Base-by-base conservation (phyloP, 2,329 filamentous ascomycete genomes). In the Pseudogymnoascus sp. region DNA sequence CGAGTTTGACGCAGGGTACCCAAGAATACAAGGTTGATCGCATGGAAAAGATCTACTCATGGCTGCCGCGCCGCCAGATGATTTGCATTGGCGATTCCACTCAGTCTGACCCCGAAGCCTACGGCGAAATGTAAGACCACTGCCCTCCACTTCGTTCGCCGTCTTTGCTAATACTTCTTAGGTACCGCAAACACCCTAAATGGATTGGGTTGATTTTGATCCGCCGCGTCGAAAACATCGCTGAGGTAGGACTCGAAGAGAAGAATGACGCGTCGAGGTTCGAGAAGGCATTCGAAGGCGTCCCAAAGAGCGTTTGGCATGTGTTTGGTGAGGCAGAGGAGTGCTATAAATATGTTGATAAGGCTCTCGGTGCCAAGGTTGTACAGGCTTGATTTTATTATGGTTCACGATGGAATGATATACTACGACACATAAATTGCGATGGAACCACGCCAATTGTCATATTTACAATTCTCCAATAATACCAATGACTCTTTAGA, bases 21-120 rank as follows among this genome's bases (percentile, higher is more conserved):
- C 82, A 94, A 72, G 84, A 87, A 63, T 97, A 97, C 79, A 97
- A 97, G 74, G 83, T 88, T 9, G 83, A 87, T 62, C 85, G 88
- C 16, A 91, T 96, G 74, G 80, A 82, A 62, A 90, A 91, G 75
- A 83, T 97, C 25, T 82, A 91, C 67, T 74, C 75, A 1, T 94
- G 89, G 89, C 79, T 97, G 57, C 93, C 93, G 3, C 28, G n/a
- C 28, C 81, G 89, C 63, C 89, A 87, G 68, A 87, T 96, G 75
- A 84, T 97, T 64, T 87, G 87, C 67, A 86, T 97, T 65, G 93
- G 93, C 0, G 93, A 97, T 74, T 93, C 88, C 38, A 97, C 92
- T 0, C 93, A 97, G 74, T 88, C 85, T 25, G 93, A 97, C 68
- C 92, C 93, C 0, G 93, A 97, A 72, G 85, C 90, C 0, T 97